Conservation (phyloP, 257 asterid genomes). For the Forsythia viridissima region DNA sequence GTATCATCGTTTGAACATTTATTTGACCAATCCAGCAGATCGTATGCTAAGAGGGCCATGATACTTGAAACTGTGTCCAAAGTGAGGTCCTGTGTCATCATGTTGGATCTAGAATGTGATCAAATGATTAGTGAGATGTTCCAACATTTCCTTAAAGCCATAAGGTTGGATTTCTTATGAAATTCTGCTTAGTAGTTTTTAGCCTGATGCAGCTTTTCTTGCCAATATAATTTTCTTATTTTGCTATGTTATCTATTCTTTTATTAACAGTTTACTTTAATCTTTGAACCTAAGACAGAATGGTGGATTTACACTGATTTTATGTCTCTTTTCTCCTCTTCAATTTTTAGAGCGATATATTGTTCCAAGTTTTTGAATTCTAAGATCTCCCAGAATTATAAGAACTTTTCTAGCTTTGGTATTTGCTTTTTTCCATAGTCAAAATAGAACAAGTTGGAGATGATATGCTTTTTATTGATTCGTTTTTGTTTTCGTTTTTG, state of each 20-base stretch:
- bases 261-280: background rate
- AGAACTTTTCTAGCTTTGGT: background rate
- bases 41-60: constrained; percentile 64
- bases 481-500: background rate
- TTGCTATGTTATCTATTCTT: constrained; percentile 2
- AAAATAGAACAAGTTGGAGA: background rate
- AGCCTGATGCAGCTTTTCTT: constrained; percentile 11
- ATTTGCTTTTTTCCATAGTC: background rate
- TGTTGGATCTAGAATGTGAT: constrained; percentile 98
- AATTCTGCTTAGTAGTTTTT: constrained; percentile 11
- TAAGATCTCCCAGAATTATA: background rate
- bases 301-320: background rate
- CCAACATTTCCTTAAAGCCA: constrained; percentile 69
- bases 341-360: background rate
- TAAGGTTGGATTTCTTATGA: constrained; percentile 52
- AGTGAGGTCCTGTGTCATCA: constrained; percentile 92
- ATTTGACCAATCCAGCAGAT: constrained; percentile 72
- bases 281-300: constrained; percentile 1
- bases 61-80: constrained; percentile 95
- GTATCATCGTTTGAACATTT: constrained; percentile 84
- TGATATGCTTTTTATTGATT: background rate
- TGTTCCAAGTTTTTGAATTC: background rate
- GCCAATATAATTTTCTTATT: background rate
- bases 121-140: constrained; percentile 85
- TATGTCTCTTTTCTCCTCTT: background rate